A percentile compares a stretch with the other conserved stretches of the same genome.
phyloP scores from a whole-genome alignment of 805 yeast genomes.

The Pichia pseudocactophila region DNA sequence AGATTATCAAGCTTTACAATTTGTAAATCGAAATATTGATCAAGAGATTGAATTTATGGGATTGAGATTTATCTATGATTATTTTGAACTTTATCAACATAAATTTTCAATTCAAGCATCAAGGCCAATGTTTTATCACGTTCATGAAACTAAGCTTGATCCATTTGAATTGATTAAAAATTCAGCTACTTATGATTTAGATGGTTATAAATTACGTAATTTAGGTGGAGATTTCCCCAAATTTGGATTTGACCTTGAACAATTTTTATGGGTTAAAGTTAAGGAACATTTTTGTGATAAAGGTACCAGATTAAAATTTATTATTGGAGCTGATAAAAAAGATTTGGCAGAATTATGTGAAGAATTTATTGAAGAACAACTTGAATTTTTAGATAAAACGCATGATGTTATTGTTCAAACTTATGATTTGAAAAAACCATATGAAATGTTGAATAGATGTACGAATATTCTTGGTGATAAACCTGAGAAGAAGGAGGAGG shows the following conservation, averaged over 20 bases:
- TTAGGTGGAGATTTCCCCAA: conserved; percentile 15
- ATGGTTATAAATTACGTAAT: conserved; percentile 9
- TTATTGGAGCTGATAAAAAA: conserved; percentile 5
- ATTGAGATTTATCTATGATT: conserved; percentile 7
- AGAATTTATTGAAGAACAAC: background rate
- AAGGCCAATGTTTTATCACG: conserved; percentile 25
- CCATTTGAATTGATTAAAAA: conserved; percentile 29
- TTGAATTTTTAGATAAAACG: background rate
- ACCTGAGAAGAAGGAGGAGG: background rate
- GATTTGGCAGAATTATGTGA: background rate
- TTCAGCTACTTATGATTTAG: conserved; percentile 9
- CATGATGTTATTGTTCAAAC: background rate
- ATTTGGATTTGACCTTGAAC: conserved; percentile 15
- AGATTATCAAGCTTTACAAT: conserved; percentile 1
- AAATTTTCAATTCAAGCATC: conserved; percentile 13
- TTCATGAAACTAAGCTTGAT: conserved; percentile 39
- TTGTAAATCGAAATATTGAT: conserved; percentile 10
- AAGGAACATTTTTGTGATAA: conserved; percentile 13
- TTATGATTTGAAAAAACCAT: background rate
- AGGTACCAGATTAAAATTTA: conserved; percentile 6
- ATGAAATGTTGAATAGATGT: background rate
- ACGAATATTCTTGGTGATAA: background rate
- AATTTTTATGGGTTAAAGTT: conserved; percentile 16
- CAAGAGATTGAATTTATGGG: conserved; percentile 14
- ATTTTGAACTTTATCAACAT: conserved; percentile 11